A percentile compares a stretch with the other conserved stretches of the same genome.
phyloP scores from a whole-genome alignment of 2,329 filamentous ascomycete genomes.

The Rhynchosporium agropyri region DNA sequence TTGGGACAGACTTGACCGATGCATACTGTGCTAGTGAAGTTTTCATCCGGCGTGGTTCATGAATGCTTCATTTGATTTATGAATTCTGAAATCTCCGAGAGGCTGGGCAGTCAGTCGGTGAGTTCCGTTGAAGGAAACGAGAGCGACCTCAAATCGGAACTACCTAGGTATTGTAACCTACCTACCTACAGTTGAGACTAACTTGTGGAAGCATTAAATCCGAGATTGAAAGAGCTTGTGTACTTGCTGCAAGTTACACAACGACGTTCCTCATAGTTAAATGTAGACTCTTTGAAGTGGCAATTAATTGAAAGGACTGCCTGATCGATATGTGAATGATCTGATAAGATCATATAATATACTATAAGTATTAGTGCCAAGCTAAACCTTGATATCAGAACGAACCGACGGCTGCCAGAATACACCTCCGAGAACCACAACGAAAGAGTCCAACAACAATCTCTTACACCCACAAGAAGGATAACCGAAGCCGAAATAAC shows the following conservation, averaged over 20 bases:
- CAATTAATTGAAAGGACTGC: too few species aligned
- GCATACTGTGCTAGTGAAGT: too few species aligned
- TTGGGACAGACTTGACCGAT: conserved; percentile 8
- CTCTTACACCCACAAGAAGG: not conserved
- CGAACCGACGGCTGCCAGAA: not conserved
- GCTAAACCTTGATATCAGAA: not conserved
- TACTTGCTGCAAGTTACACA: too few species aligned
- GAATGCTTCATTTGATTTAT: not conserved
- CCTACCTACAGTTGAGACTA: too few species aligned
- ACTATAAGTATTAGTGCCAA: not conserved
- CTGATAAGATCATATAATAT: conserved; percentile 1
- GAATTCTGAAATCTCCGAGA: not conserved
- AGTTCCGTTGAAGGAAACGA: not conserved
- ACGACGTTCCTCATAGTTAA: too few species aligned
- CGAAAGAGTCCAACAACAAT: not conserved
- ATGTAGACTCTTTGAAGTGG: not conserved
- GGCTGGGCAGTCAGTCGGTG: not conserved
- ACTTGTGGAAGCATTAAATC: too few species aligned
- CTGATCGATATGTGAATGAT: not conserved
- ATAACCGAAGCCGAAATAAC: too few species aligned
- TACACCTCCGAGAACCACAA: not conserved
- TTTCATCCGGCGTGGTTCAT: not conserved
- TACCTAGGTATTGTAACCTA: too few species aligned
- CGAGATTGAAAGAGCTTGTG: too few species aligned
- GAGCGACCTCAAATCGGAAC: not conserved